Percentiles rank a stretch among this genome's conserved stretches.
Conservation (phyloP, 441 rosid species). For the Gossypium davidsonii region DNA sequence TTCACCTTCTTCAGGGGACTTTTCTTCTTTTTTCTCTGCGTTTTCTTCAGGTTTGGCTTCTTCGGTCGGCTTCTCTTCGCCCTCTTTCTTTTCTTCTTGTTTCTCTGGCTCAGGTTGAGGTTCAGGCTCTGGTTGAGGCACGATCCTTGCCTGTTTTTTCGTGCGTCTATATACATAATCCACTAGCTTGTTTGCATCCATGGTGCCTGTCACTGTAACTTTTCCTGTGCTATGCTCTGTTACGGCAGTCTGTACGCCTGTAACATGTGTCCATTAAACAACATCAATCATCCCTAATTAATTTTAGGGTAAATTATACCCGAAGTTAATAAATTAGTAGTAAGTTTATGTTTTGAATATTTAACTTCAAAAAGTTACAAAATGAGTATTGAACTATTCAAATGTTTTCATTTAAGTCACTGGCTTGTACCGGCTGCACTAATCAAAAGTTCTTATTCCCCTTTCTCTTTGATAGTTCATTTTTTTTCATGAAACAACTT, state of each 20-base stretch:
- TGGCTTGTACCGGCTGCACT: no score
- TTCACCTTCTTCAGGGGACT: slow-evolving; percentile 17
- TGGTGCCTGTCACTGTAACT: slow-evolving; percentile 79
- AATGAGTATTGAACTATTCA: no score
- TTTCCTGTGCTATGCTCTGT: slow-evolving; percentile 59
- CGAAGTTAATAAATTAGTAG: no score
- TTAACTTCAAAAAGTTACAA: no score
- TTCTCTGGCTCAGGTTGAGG: slow-evolving; percentile 17
- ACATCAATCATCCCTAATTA: not conserved
- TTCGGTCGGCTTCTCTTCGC: slow-evolving; percentile 23
- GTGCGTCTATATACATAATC: slow-evolving; percentile 77
- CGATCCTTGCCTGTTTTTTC: slow-evolving; percentile 66
- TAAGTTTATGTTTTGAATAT: no score
- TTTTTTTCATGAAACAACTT: no score
- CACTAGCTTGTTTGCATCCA: slow-evolving; percentile 69
- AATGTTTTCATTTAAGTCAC: no score
- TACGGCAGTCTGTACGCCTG: slow-evolving; percentile 71
- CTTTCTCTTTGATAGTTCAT: no score
- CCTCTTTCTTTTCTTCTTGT: slow-evolving; percentile 32
- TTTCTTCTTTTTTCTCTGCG: slow-evolving; percentile 25
- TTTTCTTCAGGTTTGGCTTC: slow-evolving; percentile 29
- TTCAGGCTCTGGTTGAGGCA: slow-evolving; percentile 67
- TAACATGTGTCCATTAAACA: not conserved
- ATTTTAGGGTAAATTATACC: no score
- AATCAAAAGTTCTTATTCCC: no score